Evolutionary conservation across 495 filamentous ascomycete species (phyloP).

Genomic region (Xylaria scruposa): DNA sequence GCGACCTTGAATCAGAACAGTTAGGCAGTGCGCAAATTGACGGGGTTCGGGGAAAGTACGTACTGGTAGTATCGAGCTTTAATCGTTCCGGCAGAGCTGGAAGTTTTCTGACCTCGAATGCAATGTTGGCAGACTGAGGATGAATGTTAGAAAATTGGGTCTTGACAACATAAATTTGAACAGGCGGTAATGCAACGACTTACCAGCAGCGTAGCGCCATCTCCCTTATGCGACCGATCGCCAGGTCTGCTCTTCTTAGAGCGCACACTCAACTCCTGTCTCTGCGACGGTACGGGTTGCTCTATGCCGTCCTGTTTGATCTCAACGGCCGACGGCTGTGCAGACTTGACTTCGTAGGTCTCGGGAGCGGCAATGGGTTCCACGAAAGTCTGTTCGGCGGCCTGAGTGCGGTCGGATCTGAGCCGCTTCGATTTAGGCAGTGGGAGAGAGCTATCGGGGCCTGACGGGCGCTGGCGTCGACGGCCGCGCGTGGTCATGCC

Average conservation of each 20-base stretch:
- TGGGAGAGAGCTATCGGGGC: constrained; percentile 66
- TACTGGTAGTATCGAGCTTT: constrained; percentile 66
- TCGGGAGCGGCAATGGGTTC: constrained; percentile 54
- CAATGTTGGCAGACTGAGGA: constrained; percentile 80
- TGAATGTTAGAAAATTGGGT: constrained; percentile 29
- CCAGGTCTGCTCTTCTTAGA: constrained; percentile 62
- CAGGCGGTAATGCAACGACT: constrained; percentile 35
- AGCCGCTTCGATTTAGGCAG: constrained; percentile 77
- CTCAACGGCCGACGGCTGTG: constrained; percentile 48
- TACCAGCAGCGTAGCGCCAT: constrained; percentile 70
- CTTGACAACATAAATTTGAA: constrained; percentile 1
- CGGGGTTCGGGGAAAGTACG: constrained; percentile 27
- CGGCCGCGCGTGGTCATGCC: constrained; percentile 65
- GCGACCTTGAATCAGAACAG: constrained; percentile 51
- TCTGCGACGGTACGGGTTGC: constrained; percentile 44
- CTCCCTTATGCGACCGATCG: constrained; percentile 62
- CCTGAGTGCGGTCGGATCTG: constrained; percentile 55
- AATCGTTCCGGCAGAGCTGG: constrained; percentile 79
- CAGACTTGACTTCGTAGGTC: constrained; percentile 55
- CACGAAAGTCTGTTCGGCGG: constrained; percentile 61
- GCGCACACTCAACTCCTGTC: constrained; percentile 66
- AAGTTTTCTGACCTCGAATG: constrained; percentile 84
- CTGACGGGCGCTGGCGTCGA: constrained; percentile 70
- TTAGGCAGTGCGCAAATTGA: constrained; percentile 30
- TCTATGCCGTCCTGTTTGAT: constrained; percentile 55